phyloP scores from a whole-genome alignment of 192 early-diverging fungal genomes.

The Gaertneriomyces semiglobifer region DNA sequence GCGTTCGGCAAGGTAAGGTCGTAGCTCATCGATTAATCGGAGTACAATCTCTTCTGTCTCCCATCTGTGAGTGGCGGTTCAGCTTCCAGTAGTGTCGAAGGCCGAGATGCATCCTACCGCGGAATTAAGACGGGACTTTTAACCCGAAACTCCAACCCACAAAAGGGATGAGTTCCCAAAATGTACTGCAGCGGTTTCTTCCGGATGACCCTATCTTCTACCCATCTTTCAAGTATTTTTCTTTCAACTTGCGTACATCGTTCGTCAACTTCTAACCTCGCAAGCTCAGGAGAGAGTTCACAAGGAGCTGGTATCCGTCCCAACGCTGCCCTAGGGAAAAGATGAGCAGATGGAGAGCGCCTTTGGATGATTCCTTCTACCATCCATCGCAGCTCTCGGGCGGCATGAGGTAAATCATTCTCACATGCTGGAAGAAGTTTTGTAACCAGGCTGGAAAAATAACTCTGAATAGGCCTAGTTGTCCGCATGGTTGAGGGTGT shows the following conservation, averaged over 20 bases:
- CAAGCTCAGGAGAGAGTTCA: background rate
- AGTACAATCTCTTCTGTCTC: slow-evolving; percentile 95
- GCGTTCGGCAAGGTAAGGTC: slow-evolving; percentile 13
- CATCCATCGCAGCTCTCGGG: slow-evolving; percentile 27
- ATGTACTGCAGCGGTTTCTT: slow-evolving; percentile 93
- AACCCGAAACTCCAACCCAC: slow-evolving; percentile 65
- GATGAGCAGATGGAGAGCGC: slow-evolving; percentile 4
- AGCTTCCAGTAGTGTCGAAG: background rate
- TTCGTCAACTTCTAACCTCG: background rate
- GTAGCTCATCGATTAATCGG: slow-evolving; percentile 51
- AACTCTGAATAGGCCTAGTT: no score
- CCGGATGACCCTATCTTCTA: slow-evolving; percentile 5
- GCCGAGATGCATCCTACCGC: slow-evolving; percentile 64
- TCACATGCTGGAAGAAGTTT: slow-evolving; percentile 8
- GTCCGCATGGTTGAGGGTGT: no score
- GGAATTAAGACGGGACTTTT: slow-evolving; percentile 82
- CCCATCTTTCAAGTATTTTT: slow-evolving; percentile 24
- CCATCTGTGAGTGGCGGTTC: slow-evolving; percentile 45
- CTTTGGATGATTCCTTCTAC: slow-evolving; percentile 12
- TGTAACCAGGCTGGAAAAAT: background rate
- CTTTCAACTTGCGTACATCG: slow-evolving; percentile 5
- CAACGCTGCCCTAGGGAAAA: slow-evolving; percentile 13
- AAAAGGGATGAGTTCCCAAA: slow-evolving; percentile 83
- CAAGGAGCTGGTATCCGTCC: background rate
- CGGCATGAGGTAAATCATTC: slow-evolving; percentile 12